Evolutionary conservation across 2,329 filamentous ascomycete species (phyloP), one percentile per base, ranked within the genome.

Genomic region (Colletotrichum chlorophyti): DNA sequence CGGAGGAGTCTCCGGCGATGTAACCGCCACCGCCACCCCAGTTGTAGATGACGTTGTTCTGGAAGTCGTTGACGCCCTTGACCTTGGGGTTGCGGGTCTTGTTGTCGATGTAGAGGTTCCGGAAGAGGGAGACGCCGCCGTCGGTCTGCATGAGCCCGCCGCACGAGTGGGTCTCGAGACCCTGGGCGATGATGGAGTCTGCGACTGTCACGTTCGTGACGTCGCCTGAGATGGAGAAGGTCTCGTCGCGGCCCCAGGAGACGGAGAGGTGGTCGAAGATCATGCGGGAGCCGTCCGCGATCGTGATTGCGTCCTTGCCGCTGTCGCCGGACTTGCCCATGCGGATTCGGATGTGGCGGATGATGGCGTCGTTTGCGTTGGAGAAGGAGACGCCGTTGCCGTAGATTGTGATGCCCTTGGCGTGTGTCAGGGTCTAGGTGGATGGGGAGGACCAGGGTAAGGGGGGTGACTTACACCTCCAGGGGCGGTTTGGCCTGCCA

Each of bases 71-170:
- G 3, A 80, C 75, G 1, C 80, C 81, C 65, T 85, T 85, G 45
- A 83, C 80, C 59, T 83, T 83, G 1, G 82, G 81, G 58, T 84
- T 83, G 2, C 82, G 74, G 9, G 81, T 85, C 66, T 85, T 83
- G 62, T 82, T 84, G 60, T 83, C 81, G 52, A 83, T 79, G 65
- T 83, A 85, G 27, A 85, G 65, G 63, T 84, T 84, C 4, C 81
- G 72, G 67, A 83, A 83, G 12, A 59, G 38, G 4, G 51, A 55
- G 29, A 83, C 69, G 10, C 80, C 79, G 12, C 76, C 76, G 19
- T 79, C 71, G 1, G 79, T 81, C 66, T 83, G 76, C 66, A 83
- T 80, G 15, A 83, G 68, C 1, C 80, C 79, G 6, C 79, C 80
- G 52, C 80, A 82, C 1, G 78, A 79, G 63, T 84, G 82, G 1